Evolutionary conservation across 129 eudicot genomes (phyloP), one percentile per base, ranked within the genome.

Genomic region (Centaurea solstitialis): DNA sequence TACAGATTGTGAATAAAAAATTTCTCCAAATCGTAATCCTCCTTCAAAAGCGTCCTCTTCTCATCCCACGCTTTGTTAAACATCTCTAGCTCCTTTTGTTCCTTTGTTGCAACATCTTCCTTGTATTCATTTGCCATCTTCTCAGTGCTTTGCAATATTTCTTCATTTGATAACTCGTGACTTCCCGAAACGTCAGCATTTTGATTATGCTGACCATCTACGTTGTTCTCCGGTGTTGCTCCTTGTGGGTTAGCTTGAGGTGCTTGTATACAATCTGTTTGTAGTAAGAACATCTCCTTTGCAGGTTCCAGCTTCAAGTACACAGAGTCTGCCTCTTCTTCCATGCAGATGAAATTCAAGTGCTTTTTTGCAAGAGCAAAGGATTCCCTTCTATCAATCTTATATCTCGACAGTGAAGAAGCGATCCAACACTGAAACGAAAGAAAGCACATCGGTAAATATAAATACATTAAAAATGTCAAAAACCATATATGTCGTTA

Each of bases 361-460:
- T 74, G 85, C 69, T 90, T 53, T 68, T 88, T 91, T 28, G 89
- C 97, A 68, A 92, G 80, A 37, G 59, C 43, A 69, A 94, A 89
- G 2, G 93, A 87, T 8, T 82, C 87, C 24, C 61, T 80, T 84
- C 87, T 88, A 74, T 94, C 91, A 40, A 94, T 81, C 62, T 90
- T 82, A 7, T 68, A 20, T 22, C 88, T 81, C 21, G 77, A 50
- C 77, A 89, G 76, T 43, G 93, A 87, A 72, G 94, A 89, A 17
- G 91, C 92, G 50, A 76, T 77, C 97, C 99, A 94, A 83, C 97
- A 92, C 99, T 94, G 89, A 70, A 76, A 70, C 67, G 82, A 45
- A 57, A 76, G 18, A 68, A 11, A 74, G 11, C 43, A n/a, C 35
- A 23, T 76, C 40, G 79, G 23, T 50, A 53, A 59, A n/a, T n/a